Percentiles rank a stretch among this genome's conserved stretches.
Conservation (phyloP, 345 rosid species). For the Luvunga scandens region DNA sequence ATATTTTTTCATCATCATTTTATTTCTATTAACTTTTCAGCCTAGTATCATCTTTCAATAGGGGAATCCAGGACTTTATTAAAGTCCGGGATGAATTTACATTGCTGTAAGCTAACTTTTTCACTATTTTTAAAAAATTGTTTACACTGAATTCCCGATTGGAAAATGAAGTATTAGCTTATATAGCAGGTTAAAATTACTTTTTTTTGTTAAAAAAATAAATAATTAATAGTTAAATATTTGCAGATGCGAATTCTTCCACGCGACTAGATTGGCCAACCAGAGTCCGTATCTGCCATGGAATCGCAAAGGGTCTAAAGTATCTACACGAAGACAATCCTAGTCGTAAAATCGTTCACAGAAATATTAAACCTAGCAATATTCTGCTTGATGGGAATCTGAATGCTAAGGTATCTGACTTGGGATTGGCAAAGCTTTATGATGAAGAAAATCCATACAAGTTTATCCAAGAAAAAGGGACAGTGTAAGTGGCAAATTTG, state of each 20-base stretch:
- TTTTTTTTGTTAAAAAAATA: no score
- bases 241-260: background rate
- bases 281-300: constrained; percentile 10
- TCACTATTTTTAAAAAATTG: no score
- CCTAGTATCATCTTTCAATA: no score
- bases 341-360: constrained; percentile 5
- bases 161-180: no score
- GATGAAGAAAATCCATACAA: constrained; percentile 8
- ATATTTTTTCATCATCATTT: background rate
- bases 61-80: no score
- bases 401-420: constrained; percentile 13
- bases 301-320: constrained; percentile 18
- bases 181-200: no score
- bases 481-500: background rate
- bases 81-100: no score
- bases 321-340: constrained; percentile 13
- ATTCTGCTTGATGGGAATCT: constrained; percentile 13
- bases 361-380: constrained; percentile 17
- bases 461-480: background rate
- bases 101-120: no score
- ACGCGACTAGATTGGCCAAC: background rate
- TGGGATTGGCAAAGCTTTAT: constrained; percentile 18
- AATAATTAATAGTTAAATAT: background rate
- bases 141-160: no score
- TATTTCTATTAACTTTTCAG: no score